Conservation (phyloP, 2,329 filamentous ascomycete species). For the Ascochyta viciae-villosae region DNA sequence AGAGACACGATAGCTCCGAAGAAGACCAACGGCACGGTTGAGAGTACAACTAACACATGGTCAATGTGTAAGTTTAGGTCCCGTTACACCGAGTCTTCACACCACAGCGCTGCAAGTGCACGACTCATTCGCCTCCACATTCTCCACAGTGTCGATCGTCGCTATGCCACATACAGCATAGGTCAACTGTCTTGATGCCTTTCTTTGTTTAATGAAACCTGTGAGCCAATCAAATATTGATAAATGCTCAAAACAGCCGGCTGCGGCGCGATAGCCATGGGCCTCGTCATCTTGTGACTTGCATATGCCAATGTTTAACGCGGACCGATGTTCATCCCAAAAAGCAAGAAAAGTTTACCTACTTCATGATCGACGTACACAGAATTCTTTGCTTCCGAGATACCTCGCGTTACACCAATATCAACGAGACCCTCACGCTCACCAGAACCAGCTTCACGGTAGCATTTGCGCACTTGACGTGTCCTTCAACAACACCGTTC, state of each 20-base stretch:
- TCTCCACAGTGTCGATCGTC: conserved; percentile 10
- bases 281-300: conserved; percentile 4
- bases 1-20: background rate
- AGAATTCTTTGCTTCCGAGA: background rate
- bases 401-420: background rate
- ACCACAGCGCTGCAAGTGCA: conserved; percentile 4
- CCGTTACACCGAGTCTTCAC: conserved; percentile 1
- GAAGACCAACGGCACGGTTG: background rate
- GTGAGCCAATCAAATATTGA: background rate
- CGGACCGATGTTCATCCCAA: conserved; percentile 9
- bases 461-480: background rate
- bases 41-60: background rate
- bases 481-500: background rate
- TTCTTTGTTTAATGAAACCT: background rate
- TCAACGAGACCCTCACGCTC: background rate
- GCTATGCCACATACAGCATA: conserved; percentile 1
- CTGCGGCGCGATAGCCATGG: conserved; percentile 2
- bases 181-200: background rate
- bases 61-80: conserved; percentile 10
- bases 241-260: background rate
- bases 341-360: background rate
- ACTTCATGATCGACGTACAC: conserved; percentile 4
- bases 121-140: conserved; percentile 7
- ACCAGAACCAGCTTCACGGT: background rate
- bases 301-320: conserved; percentile 3